Evolutionary conservation across 306 rosid species (phyloP).

Genomic region (Pterocarpus macrocarpus): DNA sequence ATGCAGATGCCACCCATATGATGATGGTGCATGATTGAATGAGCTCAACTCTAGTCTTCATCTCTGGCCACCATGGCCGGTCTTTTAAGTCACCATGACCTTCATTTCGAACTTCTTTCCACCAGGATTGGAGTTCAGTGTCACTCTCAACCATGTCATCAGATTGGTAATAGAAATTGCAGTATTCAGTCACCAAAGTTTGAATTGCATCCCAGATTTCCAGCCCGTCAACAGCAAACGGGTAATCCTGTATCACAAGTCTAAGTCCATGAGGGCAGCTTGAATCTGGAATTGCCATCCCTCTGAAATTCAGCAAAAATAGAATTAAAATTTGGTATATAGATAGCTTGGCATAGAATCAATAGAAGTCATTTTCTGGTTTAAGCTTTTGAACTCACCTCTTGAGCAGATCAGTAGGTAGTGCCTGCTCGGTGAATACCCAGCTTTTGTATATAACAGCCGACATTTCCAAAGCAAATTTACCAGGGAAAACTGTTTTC

Average conservation of each 20-base stretch:
- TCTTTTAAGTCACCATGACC: slow-evolving; percentile 94
- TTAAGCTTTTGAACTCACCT: slow-evolving; percentile 59
- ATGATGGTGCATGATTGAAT: slow-evolving; percentile 75
- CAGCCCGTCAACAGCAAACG: slow-evolving; percentile 86
- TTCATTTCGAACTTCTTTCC: slow-evolving; percentile 73
- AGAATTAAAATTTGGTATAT: slow-evolving; percentile 12
- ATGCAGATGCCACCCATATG: slow-evolving; percentile 96
- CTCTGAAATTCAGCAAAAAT: slow-evolving; percentile 59
- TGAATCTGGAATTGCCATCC: slow-evolving; percentile 75
- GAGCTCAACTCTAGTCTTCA: slow-evolving; percentile 68
- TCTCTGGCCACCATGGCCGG: slow-evolving; percentile 82
- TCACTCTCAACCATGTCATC: slow-evolving; percentile 65
- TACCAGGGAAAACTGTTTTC: slow-evolving; percentile 88
- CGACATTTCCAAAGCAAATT: slow-evolving; percentile 86
- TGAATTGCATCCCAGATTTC: slow-evolving; percentile 91
- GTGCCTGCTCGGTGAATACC: slow-evolving; percentile 84
- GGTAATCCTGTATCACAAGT: slow-evolving; percentile 87
- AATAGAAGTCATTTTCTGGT: neutral
- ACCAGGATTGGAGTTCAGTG: slow-evolving; percentile 76
- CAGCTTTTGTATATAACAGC: slow-evolving; percentile 72
- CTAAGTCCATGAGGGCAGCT: slow-evolving; percentile 68
- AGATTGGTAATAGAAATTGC: slow-evolving; percentile 66
- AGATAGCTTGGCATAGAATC: neutral
- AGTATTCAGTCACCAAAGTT: slow-evolving; percentile 82
- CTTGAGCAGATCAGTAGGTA: slow-evolving; percentile 80